Evolutionary conservation across 2,329 filamentous ascomycete species (phyloP).

Genomic region (Verticillium dahliae): DNA sequence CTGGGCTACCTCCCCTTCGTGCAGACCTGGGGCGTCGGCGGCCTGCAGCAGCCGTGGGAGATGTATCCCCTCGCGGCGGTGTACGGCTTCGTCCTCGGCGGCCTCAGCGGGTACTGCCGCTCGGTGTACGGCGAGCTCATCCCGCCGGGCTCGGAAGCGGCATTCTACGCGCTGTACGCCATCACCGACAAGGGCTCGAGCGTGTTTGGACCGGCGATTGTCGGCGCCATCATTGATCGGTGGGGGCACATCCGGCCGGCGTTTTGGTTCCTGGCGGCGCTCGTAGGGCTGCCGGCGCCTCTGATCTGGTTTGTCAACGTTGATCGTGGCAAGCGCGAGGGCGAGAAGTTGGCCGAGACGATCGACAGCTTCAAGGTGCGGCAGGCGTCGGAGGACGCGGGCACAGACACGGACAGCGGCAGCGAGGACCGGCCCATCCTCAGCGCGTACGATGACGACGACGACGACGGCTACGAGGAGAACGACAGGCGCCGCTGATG

Average conservation of each 20-base stretch:
- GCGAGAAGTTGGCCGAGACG: slow-evolving; percentile 53
- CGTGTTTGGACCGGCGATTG: slow-evolving; percentile 88
- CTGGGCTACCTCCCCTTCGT: slow-evolving; percentile 81
- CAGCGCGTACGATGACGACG: slow-evolving; percentile 23
- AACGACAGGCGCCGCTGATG: background rate
- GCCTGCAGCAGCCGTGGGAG: slow-evolving; percentile 91
- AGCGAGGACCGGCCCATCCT: slow-evolving; percentile 28
- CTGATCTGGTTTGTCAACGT: slow-evolving; percentile 82
- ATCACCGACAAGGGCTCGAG: slow-evolving; percentile 97
- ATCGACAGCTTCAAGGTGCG: slow-evolving; percentile 43
- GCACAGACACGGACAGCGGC: slow-evolving; percentile 18
- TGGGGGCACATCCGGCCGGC: slow-evolving; percentile 77
- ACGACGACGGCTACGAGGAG: slow-evolving; percentile 15
- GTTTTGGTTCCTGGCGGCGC: slow-evolving; percentile 81
- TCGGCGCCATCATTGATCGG: slow-evolving; percentile 83
- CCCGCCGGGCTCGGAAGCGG: slow-evolving; percentile 87
- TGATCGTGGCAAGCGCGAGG: slow-evolving; percentile 67
- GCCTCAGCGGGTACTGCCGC: slow-evolving; percentile 84
- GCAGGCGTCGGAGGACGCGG: slow-evolving; percentile 4
- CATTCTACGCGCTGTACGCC: slow-evolving; percentile 93
- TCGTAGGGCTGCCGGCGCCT: slow-evolving; percentile 81
- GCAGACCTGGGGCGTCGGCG: slow-evolving; percentile 65
- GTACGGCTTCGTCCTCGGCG: slow-evolving; percentile 92
- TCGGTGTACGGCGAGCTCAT: slow-evolving; percentile 91
- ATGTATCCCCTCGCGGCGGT: slow-evolving; percentile 91